Conservation (phyloP, 192 early-diverging fungal species). For the Linderina pennispora region DNA sequence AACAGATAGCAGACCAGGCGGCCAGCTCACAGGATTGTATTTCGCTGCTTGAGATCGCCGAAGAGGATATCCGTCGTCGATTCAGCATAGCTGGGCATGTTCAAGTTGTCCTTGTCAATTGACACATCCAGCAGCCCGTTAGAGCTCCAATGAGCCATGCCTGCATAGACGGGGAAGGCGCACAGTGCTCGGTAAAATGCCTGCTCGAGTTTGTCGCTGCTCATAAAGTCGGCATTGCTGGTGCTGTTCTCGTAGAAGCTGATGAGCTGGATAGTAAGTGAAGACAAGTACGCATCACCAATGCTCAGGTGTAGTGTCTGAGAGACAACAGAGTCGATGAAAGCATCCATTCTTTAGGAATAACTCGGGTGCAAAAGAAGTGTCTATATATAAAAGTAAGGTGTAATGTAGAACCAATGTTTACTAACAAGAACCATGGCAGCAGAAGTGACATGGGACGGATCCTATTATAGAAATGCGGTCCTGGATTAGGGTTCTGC, state of each 20-base stretch:
- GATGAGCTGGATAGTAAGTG: too few species aligned
- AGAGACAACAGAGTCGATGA: too few species aligned
- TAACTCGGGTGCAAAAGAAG: too few species aligned
- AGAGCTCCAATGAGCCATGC: constrained; percentile 12
- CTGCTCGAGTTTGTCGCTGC: constrained; percentile 10
- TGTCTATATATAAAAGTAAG: too few species aligned
- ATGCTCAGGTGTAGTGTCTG: too few species aligned
- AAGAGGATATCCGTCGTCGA: constrained; percentile 10
- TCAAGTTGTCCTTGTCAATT: constrained; percentile 17
- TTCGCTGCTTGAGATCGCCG: constrained; percentile 12
- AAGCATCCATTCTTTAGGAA: too few species aligned
- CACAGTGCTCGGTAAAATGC: constrained; percentile 31
- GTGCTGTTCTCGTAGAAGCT: constrained; percentile 28
- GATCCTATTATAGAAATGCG: too few species aligned
- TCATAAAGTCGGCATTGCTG: constrained; percentile 29
- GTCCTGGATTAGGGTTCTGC: too few species aligned
- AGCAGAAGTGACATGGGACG: too few species aligned
- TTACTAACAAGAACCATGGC: too few species aligned
- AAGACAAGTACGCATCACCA: too few species aligned
- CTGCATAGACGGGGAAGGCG: constrained; percentile 28
- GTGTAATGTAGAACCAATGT: too few species aligned
- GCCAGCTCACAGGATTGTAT: constrained; percentile 37
- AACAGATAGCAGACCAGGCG: constrained; percentile 14
- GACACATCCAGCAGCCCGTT: constrained; percentile 13
- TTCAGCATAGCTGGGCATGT: constrained; percentile 42